phyloP scores from a whole-genome alignment of 2,329 filamentous ascomycete species.

The Teratosphaeria epicoccoides region DNA sequence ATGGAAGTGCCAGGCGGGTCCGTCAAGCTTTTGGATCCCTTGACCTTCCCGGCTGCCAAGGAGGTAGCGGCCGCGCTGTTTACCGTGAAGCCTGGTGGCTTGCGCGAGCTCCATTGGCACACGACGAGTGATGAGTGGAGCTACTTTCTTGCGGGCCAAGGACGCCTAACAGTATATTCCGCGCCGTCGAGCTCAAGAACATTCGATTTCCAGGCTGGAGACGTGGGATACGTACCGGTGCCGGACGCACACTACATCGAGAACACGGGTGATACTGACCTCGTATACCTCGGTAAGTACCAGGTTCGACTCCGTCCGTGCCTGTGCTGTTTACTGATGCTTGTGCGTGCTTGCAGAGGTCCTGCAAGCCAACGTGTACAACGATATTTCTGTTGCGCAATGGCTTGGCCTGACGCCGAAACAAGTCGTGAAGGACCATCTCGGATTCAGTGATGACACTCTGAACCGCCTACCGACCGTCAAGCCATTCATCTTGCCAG shows the following conservation, averaged over 20 bases:
- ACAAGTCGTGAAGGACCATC: slow-evolving; percentile 25
- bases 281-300: slow-evolving; percentile 38
- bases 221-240: slow-evolving; percentile 50
- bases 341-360: slow-evolving; percentile 33
- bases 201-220: slow-evolving; percentile 50
- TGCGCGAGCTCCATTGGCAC: slow-evolving; percentile 57
- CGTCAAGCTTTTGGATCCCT: slow-evolving; percentile 49
- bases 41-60: slow-evolving; percentile 46
- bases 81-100: slow-evolving; percentile 50
- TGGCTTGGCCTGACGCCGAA: slow-evolving; percentile 44
- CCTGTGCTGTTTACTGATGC: not conserved
- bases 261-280: slow-evolving; percentile 48
- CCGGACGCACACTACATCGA: slow-evolving; percentile 50
- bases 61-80: slow-evolving; percentile 48
- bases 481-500: slow-evolving; percentile 27
- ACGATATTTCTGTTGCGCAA: slow-evolving; percentile 48
- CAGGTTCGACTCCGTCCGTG: slow-evolving; percentile 2
- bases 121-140: slow-evolving; percentile 51
- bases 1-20: slow-evolving; percentile 45
- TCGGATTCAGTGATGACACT: not conserved
- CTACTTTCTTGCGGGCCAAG: slow-evolving; percentile 48
- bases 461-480: slow-evolving; percentile 1
- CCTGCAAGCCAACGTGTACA: slow-evolving; percentile 42
- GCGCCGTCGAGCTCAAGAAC: slow-evolving; percentile 42
- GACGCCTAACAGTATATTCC: slow-evolving; percentile 45